These are phyloP conservation scores for Abrus precatorius DNA, from an alignment of 306 rosid species.

Conservation along the genomic window DNA sequence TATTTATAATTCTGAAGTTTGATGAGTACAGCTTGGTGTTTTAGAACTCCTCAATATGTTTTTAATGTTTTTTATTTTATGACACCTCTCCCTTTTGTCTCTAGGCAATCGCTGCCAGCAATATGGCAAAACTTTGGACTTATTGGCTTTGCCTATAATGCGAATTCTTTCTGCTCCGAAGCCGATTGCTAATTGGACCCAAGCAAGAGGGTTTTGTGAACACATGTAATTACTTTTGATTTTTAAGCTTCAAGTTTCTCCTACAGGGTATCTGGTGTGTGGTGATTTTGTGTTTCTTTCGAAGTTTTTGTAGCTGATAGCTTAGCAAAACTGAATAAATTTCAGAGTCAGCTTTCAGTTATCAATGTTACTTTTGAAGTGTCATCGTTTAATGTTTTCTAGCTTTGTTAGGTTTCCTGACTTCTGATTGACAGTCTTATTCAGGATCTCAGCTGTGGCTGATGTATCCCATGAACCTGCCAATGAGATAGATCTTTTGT, in stretches of 20 bases:
- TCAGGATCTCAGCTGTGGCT: constrained; percentile 71
- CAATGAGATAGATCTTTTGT: constrained; percentile 57
- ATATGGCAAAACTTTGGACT: constrained; percentile 39
- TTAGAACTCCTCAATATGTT: background rate
- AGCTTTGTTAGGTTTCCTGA: constrained; percentile 58
- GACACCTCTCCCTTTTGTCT: background rate
- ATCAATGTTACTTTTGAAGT: constrained; percentile 1
- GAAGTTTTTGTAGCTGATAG: constrained; percentile 12
- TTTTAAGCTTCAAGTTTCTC: constrained; percentile 29
- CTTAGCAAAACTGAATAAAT: background rate
- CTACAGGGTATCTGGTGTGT: background rate
- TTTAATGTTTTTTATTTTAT: background rate
- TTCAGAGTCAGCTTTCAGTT: background rate
- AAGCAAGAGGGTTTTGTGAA: constrained; percentile 45
- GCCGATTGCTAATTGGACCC: constrained; percentile 38
- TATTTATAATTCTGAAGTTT: background rate
- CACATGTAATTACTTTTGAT: constrained; percentile 53
- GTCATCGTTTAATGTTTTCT: constrained; percentile 31
- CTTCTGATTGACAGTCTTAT: constrained; percentile 62
- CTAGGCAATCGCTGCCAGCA: constrained; percentile 54
- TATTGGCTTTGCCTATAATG: constrained; percentile 33
- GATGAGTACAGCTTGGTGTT: background rate
- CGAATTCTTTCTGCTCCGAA: constrained; percentile 42
- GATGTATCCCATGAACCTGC: constrained; percentile 56
- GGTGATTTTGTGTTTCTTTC: constrained; percentile 7